Conservation (phyloP, 2,329 filamentous ascomycete genomes). For the Knufia petricola region DNA sequence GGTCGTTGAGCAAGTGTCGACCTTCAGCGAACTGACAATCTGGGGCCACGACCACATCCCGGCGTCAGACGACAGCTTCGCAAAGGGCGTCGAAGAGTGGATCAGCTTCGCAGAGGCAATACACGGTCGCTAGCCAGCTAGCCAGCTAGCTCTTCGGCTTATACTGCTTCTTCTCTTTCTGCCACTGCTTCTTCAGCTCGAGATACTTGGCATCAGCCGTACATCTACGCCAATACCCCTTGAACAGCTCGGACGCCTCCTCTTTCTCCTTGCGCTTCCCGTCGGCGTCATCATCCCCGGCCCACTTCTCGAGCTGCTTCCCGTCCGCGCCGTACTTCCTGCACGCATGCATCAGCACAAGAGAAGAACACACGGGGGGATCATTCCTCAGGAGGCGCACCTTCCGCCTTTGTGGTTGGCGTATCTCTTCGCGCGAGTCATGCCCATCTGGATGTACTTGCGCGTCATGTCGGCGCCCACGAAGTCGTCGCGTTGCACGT, state of each 20-base stretch:
- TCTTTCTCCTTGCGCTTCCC: constrained; percentile 25
- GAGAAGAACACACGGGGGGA: background rate
- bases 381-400: background rate
- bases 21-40: constrained; percentile 67
- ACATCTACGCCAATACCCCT: constrained; percentile 20
- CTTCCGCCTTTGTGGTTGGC: constrained; percentile 46
- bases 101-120: constrained; percentile 61
- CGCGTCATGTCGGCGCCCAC: constrained; percentile 56
- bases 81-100: constrained; percentile 73
- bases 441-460: constrained; percentile 58
- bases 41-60: constrained; percentile 70
- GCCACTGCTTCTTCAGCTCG: constrained; percentile 37
- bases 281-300: constrained; percentile 34
- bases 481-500: constrained; percentile 45
- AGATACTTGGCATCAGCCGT: constrained; percentile 40
- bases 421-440: constrained; percentile 52
- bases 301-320: constrained; percentile 32
- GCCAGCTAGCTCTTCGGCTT: constrained; percentile 6
- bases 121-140: constrained; percentile 29
- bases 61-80: constrained; percentile 58
- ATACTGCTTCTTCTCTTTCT: constrained; percentile 15
- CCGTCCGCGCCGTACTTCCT: constrained; percentile 43
- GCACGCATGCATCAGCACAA: background rate
- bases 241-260: constrained; percentile 23
- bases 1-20: constrained; percentile 51